Evolutionary conservation across 1,284 basidiomycete genomes (phyloP).

Genomic region (Taiwanofungus camphoratus): DNA sequence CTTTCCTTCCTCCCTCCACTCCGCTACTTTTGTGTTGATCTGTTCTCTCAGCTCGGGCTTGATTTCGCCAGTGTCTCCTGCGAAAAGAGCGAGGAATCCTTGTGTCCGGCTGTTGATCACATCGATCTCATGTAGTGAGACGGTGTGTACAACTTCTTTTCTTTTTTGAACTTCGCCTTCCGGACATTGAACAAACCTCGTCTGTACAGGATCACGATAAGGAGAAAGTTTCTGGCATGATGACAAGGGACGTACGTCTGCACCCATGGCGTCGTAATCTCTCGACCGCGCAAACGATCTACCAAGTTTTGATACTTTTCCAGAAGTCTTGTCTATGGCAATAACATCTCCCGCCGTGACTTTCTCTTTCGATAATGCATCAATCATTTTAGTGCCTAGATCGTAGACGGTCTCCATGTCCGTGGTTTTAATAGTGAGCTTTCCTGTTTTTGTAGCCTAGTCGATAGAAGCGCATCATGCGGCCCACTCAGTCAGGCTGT

Average conservation of each 20-base stretch:
- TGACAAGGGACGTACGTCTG: conserved; percentile 60
- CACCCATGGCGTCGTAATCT: conserved; percentile 98
- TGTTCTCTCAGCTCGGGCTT: conserved; percentile 96
- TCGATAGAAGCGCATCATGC: not conserved
- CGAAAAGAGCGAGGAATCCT: conserved; percentile 75
- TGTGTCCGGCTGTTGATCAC: conserved; percentile 99
- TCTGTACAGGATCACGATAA: conserved; percentile 42
- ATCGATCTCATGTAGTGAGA: conserved; percentile 97
- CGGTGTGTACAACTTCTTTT: conserved; percentile 95
- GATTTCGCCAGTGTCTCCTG: conserved; percentile 97
- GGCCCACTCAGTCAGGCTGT: not conserved
- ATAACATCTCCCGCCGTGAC: conserved; percentile 95
- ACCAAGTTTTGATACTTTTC: conserved; percentile 95
- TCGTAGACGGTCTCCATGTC: conserved; percentile 99
- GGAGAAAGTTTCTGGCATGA: conserved; percentile 2
- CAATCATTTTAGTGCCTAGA: conserved; percentile 99
- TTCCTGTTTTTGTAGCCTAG: conserved; percentile 96
- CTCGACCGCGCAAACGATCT: conserved; percentile 93
- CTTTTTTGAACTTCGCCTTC: conserved; percentile 97
- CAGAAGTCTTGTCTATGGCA: conserved; percentile 94
- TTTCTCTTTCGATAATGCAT: conserved; percentile 94
- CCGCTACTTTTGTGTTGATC: conserved; percentile 94
- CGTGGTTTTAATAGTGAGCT: conserved; percentile 96
- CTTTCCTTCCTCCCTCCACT: conserved; percentile 99
- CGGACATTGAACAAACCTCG: conserved; percentile 96